phyloP scores from a whole-genome alignment of 2,329 filamentous ascomycete species.

The Trichoderma sp. region DNA sequence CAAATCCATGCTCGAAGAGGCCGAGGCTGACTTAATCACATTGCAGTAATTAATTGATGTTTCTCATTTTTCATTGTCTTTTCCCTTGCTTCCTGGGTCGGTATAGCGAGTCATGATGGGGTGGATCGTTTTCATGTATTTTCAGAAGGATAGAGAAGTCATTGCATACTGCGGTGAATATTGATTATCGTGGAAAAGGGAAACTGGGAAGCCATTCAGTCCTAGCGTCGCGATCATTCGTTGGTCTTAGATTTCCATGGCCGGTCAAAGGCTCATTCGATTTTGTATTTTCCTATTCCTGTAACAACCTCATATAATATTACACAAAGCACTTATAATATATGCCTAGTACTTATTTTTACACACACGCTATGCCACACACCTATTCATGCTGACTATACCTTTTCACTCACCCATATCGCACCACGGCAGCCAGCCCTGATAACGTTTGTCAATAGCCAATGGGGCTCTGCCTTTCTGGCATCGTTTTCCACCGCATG shows the following conservation, averaged over 20 bases:
- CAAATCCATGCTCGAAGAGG: background rate
- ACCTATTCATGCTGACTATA: constrained; percentile 40
- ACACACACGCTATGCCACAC: background rate
- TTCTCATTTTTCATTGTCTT: background rate
- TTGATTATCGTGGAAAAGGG: background rate
- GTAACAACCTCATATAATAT: background rate
- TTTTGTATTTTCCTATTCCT: background rate
- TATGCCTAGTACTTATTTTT: background rate
- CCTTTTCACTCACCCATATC: constrained; percentile 83
- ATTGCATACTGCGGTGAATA: background rate
- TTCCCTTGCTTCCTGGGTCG: background rate
- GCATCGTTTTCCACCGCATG: constrained; percentile 92
- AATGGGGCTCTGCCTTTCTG: constrained; percentile 84
- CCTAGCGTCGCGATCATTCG: background rate
- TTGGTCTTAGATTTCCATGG: background rate
- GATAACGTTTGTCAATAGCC: constrained; percentile 82
- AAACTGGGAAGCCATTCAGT: background rate
- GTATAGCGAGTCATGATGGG: background rate
- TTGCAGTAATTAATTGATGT: constrained; percentile 33
- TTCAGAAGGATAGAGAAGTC: constrained; percentile 5
- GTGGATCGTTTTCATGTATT: background rate
- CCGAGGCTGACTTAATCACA: constrained; percentile 30
- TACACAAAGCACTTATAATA: background rate
- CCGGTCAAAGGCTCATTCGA: background rate
- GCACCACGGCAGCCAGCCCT: constrained; percentile 85